Percentiles rank a stretch among this genome's conserved stretches.
Conservation (phyloP, 2,329 filamentous ascomycete species). For the Epichloe scottii region DNA sequence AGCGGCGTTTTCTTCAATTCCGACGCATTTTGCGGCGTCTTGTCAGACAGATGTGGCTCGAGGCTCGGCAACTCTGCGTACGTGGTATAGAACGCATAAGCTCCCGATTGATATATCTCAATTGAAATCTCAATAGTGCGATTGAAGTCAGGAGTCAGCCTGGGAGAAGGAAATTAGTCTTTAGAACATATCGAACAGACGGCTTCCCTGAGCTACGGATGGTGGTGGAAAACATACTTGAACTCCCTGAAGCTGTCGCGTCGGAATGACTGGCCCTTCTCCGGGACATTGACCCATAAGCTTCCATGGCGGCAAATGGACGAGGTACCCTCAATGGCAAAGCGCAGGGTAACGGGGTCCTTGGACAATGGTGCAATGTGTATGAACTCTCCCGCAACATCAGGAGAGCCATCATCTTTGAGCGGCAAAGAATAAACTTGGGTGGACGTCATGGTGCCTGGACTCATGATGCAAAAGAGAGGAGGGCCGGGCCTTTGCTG, state of each 20-base stretch:
- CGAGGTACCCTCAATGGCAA: constrained; percentile 87
- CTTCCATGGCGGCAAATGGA: constrained; percentile 92
- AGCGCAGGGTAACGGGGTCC: constrained; percentile 69
- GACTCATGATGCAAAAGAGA: constrained; percentile 36
- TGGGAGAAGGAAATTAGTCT: constrained; percentile 21
- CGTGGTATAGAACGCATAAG: constrained; percentile 89
- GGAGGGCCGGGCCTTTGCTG: constrained; percentile 11
- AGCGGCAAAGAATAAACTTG: constrained; percentile 81
- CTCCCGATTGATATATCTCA: constrained; percentile 68
- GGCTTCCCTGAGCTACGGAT: neutral
- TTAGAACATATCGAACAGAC: neutral
- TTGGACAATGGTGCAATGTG: constrained; percentile 68
- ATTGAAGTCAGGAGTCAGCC: constrained; percentile 86
- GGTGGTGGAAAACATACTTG: constrained; percentile 48
- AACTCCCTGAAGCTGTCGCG: constrained; percentile 74
- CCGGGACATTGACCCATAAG: constrained; percentile 91
- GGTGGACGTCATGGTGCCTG: constrained; percentile 49
- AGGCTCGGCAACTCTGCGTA: constrained; percentile 75
- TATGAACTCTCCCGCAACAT: constrained; percentile 81
- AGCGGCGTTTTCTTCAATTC: constrained; percentile 53
- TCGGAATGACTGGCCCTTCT: constrained; percentile 60
- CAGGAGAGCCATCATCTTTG: constrained; percentile 84
- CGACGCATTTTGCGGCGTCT: constrained; percentile 23
- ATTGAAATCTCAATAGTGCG: constrained; percentile 82
- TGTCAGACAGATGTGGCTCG: constrained; percentile 15